Percentiles rank a stretch among this genome's conserved stretches.
Conservation (phyloP, 2,329 filamentous ascomycete species). For the Colletotrichum spaethianum region DNA sequence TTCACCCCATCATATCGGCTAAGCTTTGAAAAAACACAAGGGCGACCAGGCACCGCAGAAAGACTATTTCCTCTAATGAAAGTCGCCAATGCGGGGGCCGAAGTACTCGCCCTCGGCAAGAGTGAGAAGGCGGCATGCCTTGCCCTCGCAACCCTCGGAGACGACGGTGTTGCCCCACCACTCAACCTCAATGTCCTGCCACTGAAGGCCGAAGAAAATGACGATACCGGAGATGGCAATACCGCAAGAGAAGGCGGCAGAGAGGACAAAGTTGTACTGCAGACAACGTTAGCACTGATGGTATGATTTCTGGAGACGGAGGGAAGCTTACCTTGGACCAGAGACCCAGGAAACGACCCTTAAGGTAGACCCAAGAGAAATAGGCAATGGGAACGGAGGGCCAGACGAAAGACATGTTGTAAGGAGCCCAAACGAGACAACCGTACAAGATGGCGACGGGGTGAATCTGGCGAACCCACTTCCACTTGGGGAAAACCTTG, state of each 20-base stretch:
- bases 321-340: constrained; percentile 62
- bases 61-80: constrained; percentile 12
- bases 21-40: not conserved
- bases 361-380: constrained; percentile 64
- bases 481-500: constrained; percentile 50
- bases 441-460: constrained; percentile 59
- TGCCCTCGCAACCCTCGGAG: constrained; percentile 48
- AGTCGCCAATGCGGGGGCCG: constrained; percentile 45
- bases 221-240: constrained; percentile 63
- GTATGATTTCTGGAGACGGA: accelerated
- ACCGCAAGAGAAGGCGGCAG: constrained; percentile 60
- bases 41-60: constrained; percentile 2
- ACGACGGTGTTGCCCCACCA: constrained; percentile 62
- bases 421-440: constrained; percentile 57
- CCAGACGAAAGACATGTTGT: constrained; percentile 65
- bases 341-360: constrained; percentile 59
- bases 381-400: constrained; percentile 63
- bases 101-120: constrained; percentile 50
- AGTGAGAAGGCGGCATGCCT: constrained; percentile 44
- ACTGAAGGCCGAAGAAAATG: constrained; percentile 64
- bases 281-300: constrained; percentile 33
- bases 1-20: constrained; percentile 29
- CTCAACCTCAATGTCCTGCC: constrained; percentile 51
- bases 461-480: constrained; percentile 56
- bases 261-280: constrained; percentile 63